phyloP scores from a whole-genome alignment of 768 basidiomycete genomes.

The Tulasnella sp. region DNA sequence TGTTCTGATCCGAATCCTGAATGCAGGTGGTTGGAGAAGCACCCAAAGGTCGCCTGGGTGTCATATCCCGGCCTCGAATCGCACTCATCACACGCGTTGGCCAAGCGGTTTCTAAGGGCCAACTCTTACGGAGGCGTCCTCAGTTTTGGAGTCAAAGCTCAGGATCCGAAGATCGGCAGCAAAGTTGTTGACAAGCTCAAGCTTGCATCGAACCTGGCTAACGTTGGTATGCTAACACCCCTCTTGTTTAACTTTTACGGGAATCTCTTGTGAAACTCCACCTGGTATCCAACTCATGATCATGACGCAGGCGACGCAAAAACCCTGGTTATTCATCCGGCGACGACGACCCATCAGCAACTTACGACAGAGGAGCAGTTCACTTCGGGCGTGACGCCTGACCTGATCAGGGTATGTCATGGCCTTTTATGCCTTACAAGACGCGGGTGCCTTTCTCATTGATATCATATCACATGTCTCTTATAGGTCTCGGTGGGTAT shows the following conservation, averaged over 20 bases:
- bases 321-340: slow-evolving; percentile 30
- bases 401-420: slow-evolving; percentile 7
- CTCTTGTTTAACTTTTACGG: too few species aligned
- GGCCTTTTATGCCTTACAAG: background rate
- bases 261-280: too few species aligned
- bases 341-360: slow-evolving; percentile 8
- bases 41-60: slow-evolving; percentile 63
- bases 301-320: slow-evolving; percentile 36
- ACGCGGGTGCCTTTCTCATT: background rate
- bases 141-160: slow-evolving; percentile 23
- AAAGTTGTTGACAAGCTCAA: slow-evolving; percentile 24
- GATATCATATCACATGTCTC: background rate
- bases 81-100: slow-evolving; percentile 22
- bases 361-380: slow-evolving; percentile 9
- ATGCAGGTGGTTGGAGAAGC: slow-evolving; percentile 42
- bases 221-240: slow-evolving; percentile 14
- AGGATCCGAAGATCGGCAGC: slow-evolving; percentile 14
- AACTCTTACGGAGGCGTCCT: slow-evolving; percentile 22
- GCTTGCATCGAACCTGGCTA: slow-evolving; percentile 21
- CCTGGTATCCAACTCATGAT: background rate
- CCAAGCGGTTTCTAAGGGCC: slow-evolving; percentile 13
- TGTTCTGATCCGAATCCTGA: background rate
- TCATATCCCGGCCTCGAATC: slow-evolving; percentile 29
- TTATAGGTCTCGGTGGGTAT: slow-evolving; percentile 15
- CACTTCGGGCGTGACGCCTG: slow-evolving; percentile 9